A percentile compares a stretch with the other conserved stretches of the same genome.
Evolutionary conservation across 169 alveolate genomes (phyloP).

Genomic region (Plasmodium yoelii): DNA sequence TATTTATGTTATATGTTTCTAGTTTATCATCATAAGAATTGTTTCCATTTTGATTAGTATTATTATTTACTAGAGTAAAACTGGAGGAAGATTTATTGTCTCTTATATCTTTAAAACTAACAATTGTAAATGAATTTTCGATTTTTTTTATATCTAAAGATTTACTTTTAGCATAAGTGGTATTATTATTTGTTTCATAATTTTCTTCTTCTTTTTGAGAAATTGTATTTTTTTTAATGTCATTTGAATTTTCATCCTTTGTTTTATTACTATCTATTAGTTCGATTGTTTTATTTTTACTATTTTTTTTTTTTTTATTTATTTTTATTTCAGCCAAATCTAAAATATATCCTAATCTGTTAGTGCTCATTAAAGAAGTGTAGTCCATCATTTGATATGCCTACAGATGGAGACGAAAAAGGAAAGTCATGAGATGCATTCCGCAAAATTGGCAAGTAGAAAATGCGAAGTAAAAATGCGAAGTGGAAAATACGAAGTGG

Average conservation of each 20-base stretch:
- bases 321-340: slow-evolving; percentile 78
- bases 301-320: slow-evolving; percentile 36
- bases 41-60: not conserved
- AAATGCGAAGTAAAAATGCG: no score
- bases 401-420: slow-evolving; percentile 40
- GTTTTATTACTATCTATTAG: slow-evolving; percentile 26
- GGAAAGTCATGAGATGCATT: not conserved
- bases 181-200: slow-evolving; percentile 1
- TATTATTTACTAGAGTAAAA: no score
- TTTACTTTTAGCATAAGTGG: not conserved
- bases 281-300: slow-evolving; percentile 28
- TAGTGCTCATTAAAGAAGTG: slow-evolving; percentile 79
- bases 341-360: slow-evolving; percentile 77
- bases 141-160: not conserved
- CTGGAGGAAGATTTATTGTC: not conserved
- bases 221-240: not conserved
- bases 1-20: no score
- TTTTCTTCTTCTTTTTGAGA: not conserved
- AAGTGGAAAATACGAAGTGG: no score
- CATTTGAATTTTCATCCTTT: slow-evolving; percentile 13
- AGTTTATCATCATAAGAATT: not conserved
- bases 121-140: not conserved
- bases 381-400: slow-evolving; percentile 80
- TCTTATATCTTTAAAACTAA: not conserved
- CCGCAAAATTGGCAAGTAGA: not conserved